Evolutionary conservation across 2,329 filamentous ascomycete genomes (phyloP), one percentile per base, ranked within the genome.

Genomic region (Verticillium isaacii): DNA sequence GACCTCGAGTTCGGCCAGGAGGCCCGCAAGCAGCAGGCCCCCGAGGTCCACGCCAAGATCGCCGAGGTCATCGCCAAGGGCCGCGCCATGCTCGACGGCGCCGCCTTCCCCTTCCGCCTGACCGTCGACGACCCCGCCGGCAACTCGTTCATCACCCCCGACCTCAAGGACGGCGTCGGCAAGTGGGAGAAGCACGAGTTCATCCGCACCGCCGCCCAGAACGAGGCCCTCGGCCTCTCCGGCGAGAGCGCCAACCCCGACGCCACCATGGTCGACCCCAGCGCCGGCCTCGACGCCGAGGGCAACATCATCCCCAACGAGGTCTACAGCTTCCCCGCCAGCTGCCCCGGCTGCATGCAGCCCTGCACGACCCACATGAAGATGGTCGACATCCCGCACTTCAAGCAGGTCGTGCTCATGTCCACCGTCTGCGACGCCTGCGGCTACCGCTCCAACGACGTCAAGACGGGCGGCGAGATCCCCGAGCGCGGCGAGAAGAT

Each of bases 321-420:
- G 74, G 90, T 97, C 32, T 98, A 98, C 80, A 89, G 88, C 63
- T 95, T 99, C 78, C 94, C 94, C 2, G 89, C 93, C 7, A 91
- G 88, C 62, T 99, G 95, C 75, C 95, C 95, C 0, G 94, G 92
- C 64, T 99, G 95, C 81, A 88, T 89, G 71, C 91, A 91, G 75
- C 80, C 87, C 5, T 97, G 93, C 77, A 87, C 88, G 4, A 96
- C 96, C 11, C 93, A 97, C 76, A 97, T 97, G 92, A 97, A 97
- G 81, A 96, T 97, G 89, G 92, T 98, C 62, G 92, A 96, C 70
- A 97, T 99, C 65, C 95, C 95, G 1, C 90, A 97, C 78, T 99
- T 99, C 81, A 96, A 97, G 78, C 92, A 98, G 72, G 95, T 99
- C 3, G 89, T 97, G 50, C 83, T 99, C 69, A 98, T 97, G 91